phyloP scores from a whole-genome alignment of 1,284 basidiomycete genomes.

The Moniliella sp. region DNA sequence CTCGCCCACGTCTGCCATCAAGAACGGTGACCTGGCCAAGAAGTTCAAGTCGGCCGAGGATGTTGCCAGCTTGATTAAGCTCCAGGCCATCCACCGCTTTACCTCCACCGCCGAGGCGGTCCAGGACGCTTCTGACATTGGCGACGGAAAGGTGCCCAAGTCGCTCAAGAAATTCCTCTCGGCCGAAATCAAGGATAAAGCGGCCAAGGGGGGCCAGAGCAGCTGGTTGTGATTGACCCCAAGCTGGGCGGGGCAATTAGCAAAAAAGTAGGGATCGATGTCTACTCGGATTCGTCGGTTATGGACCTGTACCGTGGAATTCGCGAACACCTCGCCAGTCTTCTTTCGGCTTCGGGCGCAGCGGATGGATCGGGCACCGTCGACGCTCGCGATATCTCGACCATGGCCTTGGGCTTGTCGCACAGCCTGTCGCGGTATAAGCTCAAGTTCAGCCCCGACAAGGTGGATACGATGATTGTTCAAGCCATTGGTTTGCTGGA shows the following conservation, averaged over 20 bases:
- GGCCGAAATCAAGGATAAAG: slow-evolving; percentile 50
- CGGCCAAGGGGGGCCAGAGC: slow-evolving; percentile 57
- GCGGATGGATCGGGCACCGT: slow-evolving; percentile 22
- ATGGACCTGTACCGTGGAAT: slow-evolving; percentile 88
- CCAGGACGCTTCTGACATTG: slow-evolving; percentile 82
- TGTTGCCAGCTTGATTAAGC: slow-evolving; percentile 59
- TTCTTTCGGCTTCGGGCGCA: slow-evolving; percentile 42
- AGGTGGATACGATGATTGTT: slow-evolving; percentile 99
- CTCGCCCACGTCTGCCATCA: slow-evolving; percentile 63
- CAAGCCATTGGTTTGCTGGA: slow-evolving; percentile 95
- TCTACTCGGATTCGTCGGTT: slow-evolving; percentile 46
- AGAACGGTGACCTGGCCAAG: slow-evolving; percentile 65
- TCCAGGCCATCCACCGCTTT: slow-evolving; percentile 87
- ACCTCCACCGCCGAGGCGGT: slow-evolving; percentile 89
- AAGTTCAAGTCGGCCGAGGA: slow-evolving; percentile 76
- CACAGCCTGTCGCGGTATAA: slow-evolving; percentile 95
- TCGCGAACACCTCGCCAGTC: slow-evolving; percentile 59
- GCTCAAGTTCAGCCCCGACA: slow-evolving; percentile 90
- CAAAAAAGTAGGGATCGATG: slow-evolving; percentile 81
- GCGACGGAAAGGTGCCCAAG: slow-evolving; percentile 78
- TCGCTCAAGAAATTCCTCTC: slow-evolving; percentile 78
- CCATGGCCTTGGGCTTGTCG: slow-evolving; percentile 91
- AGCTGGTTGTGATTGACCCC: slow-evolving; percentile 65
- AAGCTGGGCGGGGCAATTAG: slow-evolving; percentile 74
- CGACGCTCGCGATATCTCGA: slow-evolving; percentile 66